A percentile compares a stretch with the other conserved stretches of the same genome.
Conservation (phyloP, 139 green algal species). For the Chlamydomonas schloesseri region DNA sequence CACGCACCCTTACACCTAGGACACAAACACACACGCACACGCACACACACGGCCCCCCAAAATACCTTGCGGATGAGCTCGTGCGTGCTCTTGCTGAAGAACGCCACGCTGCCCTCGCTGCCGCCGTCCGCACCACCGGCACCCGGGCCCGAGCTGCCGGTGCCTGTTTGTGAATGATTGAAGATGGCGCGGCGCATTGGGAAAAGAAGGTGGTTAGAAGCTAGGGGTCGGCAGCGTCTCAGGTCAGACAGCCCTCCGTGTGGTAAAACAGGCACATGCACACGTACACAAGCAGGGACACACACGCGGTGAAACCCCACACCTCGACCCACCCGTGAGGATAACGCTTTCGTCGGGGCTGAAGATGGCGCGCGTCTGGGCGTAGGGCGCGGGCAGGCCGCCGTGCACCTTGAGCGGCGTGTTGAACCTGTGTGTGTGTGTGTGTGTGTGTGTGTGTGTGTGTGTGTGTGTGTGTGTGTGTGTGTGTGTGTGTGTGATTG, state of each 20-base stretch:
- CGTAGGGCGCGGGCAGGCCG: conserved; percentile 72
- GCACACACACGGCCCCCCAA: too few relatives aligned
- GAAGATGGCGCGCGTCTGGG: conserved; percentile 74
- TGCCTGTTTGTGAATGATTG: background rate
- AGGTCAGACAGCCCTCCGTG: too few relatives aligned
- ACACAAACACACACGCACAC: too few relatives aligned
- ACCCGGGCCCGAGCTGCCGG: background rate
- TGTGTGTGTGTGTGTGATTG: background rate
- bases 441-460: background rate
- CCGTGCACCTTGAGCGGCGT: conserved; percentile 69
- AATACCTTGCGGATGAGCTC: conserved; percentile 63
- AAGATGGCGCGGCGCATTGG: background rate
- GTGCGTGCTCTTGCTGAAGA: conserved; percentile 58
- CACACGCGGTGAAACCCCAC: background rate
- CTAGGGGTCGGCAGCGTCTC: too few relatives aligned
- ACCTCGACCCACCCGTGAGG: conserved; percentile 15
- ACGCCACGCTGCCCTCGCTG: conserved; percentile 57
- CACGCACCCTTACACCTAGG: too few relatives aligned
- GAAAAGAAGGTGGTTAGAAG: background rate
- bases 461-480: background rate
- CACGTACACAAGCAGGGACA: too few relatives aligned
- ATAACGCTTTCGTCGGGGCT: conserved; percentile 82
- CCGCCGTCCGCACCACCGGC: conserved; percentile 3
- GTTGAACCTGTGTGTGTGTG: conserved; percentile 68
- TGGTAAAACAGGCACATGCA: too few relatives aligned